Evolutionary conservation across 1,284 basidiomycete genomes (phyloP).

Genomic region (Rhizoctonia solani): DNA sequence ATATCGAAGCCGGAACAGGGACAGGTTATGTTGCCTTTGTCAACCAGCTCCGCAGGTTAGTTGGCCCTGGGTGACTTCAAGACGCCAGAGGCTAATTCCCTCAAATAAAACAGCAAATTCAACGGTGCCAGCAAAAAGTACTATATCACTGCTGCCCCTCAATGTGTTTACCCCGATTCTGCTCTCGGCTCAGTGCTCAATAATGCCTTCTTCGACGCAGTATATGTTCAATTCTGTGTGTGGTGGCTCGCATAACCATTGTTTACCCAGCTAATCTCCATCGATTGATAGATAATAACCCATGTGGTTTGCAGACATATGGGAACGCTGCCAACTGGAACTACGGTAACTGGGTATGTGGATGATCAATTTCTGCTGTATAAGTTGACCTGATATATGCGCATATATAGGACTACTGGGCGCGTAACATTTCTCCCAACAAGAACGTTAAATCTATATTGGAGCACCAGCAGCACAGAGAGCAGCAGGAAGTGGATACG

Average conservation of each 20-base stretch:
- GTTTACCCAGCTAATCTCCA: background rate
- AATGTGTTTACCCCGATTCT: slow-evolving; percentile 39
- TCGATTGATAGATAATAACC: slow-evolving; percentile 38
- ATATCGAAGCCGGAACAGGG: slow-evolving; percentile 66
- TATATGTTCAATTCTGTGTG: slow-evolving; percentile 40
- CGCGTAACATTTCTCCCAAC: slow-evolving; percentile 40
- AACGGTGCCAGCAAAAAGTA: slow-evolving; percentile 39
- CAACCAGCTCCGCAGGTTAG: slow-evolving; percentile 52
- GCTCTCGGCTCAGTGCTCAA: slow-evolving; percentile 38
- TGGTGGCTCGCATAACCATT: background rate
- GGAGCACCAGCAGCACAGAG: slow-evolving; percentile 40
- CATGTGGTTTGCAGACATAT: slow-evolving; percentile 38
- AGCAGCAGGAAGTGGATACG: slow-evolving; percentile 39
- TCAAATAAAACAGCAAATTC: slow-evolving; percentile 12
- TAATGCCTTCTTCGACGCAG: slow-evolving; percentile 38
- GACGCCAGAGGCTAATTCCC: background rate
- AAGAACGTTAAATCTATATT: slow-evolving; percentile 42
- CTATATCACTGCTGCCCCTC: slow-evolving; percentile 42
- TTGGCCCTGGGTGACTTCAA: background rate
- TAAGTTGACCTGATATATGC: background rate
- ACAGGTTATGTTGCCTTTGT: slow-evolving; percentile 62
- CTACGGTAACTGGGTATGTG: slow-evolving; percentile 37
- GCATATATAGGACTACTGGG: slow-evolving; percentile 39
- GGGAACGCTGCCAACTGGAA: slow-evolving; percentile 35
- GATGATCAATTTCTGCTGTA: background rate